A percentile compares a stretch with the other conserved stretches of the same genome.
phyloP scores from a whole-genome alignment of 371 early-diverging fungal species.

The Mucor irregularis region DNA sequence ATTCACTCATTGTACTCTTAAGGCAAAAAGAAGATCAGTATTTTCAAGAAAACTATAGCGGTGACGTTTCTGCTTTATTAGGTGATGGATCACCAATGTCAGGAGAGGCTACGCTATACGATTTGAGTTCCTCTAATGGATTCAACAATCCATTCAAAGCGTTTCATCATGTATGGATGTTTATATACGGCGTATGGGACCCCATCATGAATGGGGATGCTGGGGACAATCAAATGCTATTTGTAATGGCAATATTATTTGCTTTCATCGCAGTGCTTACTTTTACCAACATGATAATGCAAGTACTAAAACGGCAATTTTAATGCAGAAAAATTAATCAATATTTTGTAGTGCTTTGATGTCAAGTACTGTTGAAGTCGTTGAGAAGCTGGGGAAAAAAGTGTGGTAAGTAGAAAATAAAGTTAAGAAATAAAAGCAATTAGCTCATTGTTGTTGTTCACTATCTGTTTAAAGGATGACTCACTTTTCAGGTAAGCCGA shows the following conservation, averaged over 20 bases:
- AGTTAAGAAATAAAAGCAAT: neutral
- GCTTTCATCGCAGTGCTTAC: slow-evolving; percentile 3
- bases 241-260: slow-evolving; percentile 3
- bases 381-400: slow-evolving; percentile 2
- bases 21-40: neutral
- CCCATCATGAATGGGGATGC: slow-evolving; percentile 2
- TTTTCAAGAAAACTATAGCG: slow-evolving; percentile 8
- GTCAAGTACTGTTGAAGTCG: slow-evolving; percentile 12
- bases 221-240: neutral
- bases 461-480: neutral
- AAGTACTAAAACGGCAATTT: no score
- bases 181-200: slow-evolving; percentile 10
- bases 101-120: no score
- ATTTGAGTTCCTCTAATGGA: neutral
- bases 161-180: slow-evolving; percentile 5
- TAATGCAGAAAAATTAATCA: no score
- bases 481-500: slow-evolving; percentile 5
- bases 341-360: neutral
- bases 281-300: slow-evolving; percentile 14
- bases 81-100: neutral
- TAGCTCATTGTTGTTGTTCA: neutral
- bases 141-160: slow-evolving; percentile 4
- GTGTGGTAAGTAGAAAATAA: slow-evolving; percentile 8
- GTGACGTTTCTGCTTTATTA: neutral
- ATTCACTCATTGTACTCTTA: neutral